Percentiles rank a stretch among this genome's conserved stretches.
Conservation (phyloP, 257 asterid genomes). For the Solanum chmielewskii region DNA sequence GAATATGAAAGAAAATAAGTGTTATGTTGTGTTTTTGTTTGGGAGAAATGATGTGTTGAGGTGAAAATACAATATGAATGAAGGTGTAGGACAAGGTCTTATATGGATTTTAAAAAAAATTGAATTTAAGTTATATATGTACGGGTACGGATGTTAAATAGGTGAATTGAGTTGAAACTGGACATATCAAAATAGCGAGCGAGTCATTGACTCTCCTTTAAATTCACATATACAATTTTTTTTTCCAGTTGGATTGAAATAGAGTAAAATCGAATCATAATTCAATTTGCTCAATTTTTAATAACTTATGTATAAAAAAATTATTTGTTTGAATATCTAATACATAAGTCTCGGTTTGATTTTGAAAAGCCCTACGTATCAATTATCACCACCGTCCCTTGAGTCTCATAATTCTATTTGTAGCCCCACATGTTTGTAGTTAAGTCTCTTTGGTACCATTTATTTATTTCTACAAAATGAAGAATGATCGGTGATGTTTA, state of each 20-base stretch:
- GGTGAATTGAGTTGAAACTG: background rate
- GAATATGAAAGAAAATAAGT: conserved; percentile 6
- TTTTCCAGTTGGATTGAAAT: no score
- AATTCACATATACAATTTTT: background rate
- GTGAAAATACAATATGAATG: background rate
- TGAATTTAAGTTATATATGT: background rate
- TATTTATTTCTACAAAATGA: background rate
- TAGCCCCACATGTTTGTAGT: background rate
- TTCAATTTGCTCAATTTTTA: background rate
- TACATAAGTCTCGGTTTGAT: fast-evolving
- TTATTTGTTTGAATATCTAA: background rate
- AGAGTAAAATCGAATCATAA: background rate
- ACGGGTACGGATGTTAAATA: no score
- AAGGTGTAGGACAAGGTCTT: background rate
- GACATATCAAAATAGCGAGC: background rate
- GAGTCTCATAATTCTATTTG: background rate
- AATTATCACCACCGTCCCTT: background rate
- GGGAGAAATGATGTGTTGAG: background rate
- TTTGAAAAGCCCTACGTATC: no score
- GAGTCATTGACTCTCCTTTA: background rate
- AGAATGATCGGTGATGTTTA: background rate
- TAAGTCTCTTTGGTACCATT: background rate
- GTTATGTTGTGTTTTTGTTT: background rate
- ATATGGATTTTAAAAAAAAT: background rate
- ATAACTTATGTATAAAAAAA: no score